These are phyloP conservation scores for Xylariaceae sp. DNA, from an alignment of 2,329 filamentous ascomycete genomes.

Conservation along the genomic window DNA sequence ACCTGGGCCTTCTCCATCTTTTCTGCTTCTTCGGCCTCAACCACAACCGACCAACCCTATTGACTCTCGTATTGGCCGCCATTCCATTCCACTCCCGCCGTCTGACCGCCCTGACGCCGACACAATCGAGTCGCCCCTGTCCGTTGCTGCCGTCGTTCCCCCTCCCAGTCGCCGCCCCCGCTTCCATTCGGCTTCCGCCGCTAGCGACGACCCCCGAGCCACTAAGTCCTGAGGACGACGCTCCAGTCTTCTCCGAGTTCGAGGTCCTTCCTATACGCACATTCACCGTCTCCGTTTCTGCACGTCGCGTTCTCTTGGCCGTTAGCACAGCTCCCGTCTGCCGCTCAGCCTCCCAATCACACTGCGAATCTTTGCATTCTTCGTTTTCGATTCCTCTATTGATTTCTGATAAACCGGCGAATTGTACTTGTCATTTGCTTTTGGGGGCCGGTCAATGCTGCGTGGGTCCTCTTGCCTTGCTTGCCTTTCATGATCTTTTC, in stretches of 20 bases:
- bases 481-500: constrained; percentile 23
- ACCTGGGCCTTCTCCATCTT: too few relatives aligned
- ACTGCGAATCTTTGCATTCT: neutral
- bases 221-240: neutral
- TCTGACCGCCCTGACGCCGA: neutral
- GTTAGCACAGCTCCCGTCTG: neutral
- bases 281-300: neutral
- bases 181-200: neutral
- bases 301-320: neutral
- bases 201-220: neutral
- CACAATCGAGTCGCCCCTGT: neutral
- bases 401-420: neutral
- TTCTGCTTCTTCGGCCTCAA: neutral
- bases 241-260: neutral
- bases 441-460: constrained; percentile 17
- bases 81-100: neutral
- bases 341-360: neutral
- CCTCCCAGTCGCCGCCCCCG: neutral
- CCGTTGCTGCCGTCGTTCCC: neutral
- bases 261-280: neutral
- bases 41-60: neutral
- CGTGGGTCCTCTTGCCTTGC: constrained; percentile 12
- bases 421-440: neutral
- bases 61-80: neutral
- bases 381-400: constrained; percentile 4